Evolutionary conservation across 2,329 filamentous ascomycete genomes (phyloP), one percentile per base, ranked within the genome.

Genomic region (Rhynchosporium secalis): DNA sequence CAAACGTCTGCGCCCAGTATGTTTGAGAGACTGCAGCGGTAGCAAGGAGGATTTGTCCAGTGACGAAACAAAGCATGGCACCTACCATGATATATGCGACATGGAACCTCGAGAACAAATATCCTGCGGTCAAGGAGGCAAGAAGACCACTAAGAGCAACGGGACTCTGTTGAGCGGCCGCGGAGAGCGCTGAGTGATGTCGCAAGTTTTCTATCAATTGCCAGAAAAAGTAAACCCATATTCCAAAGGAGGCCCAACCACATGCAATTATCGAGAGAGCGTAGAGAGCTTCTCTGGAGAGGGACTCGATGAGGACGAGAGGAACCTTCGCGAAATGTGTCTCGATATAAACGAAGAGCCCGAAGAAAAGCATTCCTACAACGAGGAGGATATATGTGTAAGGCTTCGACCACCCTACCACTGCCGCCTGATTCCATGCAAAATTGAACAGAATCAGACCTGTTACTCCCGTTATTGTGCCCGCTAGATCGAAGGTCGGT

Each of bases 1-100:
- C 78, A 69, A 89, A 89, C 0, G 81, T 78, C 65, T 87, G 82
- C 20, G 76, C 77, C 87, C 86, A 90, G 75, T 89, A 90, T 0
- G 76, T 80, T 33, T 66, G 67, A 3, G 58, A 38, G 13, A 65
- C 59, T n/a, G 61, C 62, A n/a, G 40, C 38, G 1, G 62, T 65
- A 13, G 65, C 61, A 26, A 47, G 62, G 33, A 36, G 62, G 46
- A 48, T 52, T 26, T 63, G 57, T 6, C 58, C 57, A 2, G 57
- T 58, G 3, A 60, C 10, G 38, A 60, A 63, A 38, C 57, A 60
- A 36, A 46, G 51, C 51, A 60, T 60, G n/a, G 51, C 57, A 26
- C 33, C 51, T 9, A 47, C 49, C 62, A 64, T 61, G 47, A 59
- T 58, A 33, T 56, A 61, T 13, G 55, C 62, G 36, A 61, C 62